Conservation (phyloP, 495 filamentous ascomycete genomes). For the Neurospora sp. region DNA sequence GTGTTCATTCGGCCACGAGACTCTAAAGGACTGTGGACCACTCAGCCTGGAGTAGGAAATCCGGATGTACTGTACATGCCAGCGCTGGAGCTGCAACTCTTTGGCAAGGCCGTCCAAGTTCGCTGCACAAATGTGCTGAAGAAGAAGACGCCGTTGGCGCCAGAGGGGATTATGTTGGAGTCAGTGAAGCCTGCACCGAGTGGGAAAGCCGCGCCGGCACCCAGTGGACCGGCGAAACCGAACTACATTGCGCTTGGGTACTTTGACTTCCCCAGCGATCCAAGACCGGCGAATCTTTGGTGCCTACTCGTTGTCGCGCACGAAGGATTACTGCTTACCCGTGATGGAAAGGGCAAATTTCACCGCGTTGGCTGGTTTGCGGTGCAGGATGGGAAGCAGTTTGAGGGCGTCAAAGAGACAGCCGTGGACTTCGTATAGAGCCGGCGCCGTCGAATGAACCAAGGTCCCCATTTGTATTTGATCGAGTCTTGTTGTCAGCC, state of each 20-base stretch:
- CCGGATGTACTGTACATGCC: conserved; percentile 2
- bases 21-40: background rate
- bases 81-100: background rate
- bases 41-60: background rate
- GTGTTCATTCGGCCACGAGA: background rate
- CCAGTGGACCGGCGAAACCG: background rate
- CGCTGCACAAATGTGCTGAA: background rate
- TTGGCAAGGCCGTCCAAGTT: background rate
- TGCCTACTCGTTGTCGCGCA: background rate
- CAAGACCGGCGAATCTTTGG: background rate
- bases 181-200: background rate
- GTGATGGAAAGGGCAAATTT: background rate
- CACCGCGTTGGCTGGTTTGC: background rate
- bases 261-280: background rate
- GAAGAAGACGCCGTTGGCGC: background rate
- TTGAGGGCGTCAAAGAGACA: background rate
- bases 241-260: background rate
- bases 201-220: background rate
- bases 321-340: background rate
- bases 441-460: too few relatives aligned
- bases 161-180: background rate
- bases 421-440: background rate
- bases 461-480: background rate
- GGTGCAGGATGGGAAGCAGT: background rate
- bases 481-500: background rate